Base-by-base conservation (phyloP, 176 grass and related monocot species). In the Chrysopogon serrulatus region DNA sequence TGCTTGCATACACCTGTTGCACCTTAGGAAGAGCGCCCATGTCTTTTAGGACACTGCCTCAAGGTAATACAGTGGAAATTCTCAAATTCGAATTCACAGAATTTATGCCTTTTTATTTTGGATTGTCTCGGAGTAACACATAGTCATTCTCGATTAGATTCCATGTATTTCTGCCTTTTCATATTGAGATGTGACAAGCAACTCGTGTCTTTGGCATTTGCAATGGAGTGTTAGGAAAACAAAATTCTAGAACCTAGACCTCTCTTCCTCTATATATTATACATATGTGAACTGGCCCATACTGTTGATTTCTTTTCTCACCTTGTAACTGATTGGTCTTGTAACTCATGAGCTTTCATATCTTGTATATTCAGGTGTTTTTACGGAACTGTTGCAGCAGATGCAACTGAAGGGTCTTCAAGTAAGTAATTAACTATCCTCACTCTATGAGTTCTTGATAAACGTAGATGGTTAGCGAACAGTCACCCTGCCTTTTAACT, bases 331-430 rank as follows among this genome's bases (percentile, higher is more conserved):
- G 6, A 6, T 79, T 44, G 17, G 1, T 41, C 10, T 31, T 79
- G 56, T 4, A 76, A 83, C 27, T 86, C 30, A 61, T 33, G 33
- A 74, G 10, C 43, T 81, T 53, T 85, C 67, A 17, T 63, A 37
- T 81, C 23, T 68, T 63, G 16, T 81, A 59, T 60, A 60, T 60
- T 60, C 72, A 94, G 92, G 88, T 84, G 71, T 94, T 81, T 94
- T 94, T 71, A 94, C 92, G 30, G 88, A 94, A 77, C 65, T 94
- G 19, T 68, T 94, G 77, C 88, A 94, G 43, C 92, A 94, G 60
- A 91, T 91, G 83, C 88, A 94, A 78, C 80, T 91, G 24, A 94
- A 81, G 75, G 92, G 92, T 73, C 85, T 94, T 73, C 92, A 94
- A 84, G 92, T 91, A 94, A 94, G 92, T 72, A 74, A 65, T 39